A percentile compares a stretch with the other conserved stretches of the same genome.
These are phyloP conservation scores for Camellia lanceoleosa DNA, from an alignment of 148 eudicot genomes.

Conservation along the genomic window DNA sequence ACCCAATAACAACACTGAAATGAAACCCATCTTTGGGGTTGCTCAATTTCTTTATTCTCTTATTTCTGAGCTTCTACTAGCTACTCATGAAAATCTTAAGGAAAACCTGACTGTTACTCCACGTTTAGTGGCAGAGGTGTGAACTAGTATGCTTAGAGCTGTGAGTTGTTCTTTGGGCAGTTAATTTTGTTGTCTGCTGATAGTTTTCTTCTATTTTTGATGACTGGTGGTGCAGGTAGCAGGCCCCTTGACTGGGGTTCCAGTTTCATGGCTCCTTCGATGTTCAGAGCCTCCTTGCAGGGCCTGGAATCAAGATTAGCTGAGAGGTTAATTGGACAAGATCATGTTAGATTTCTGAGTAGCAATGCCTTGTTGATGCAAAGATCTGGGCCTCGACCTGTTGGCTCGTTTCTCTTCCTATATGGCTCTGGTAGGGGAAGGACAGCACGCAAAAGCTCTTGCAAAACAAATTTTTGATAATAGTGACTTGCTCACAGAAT, in stretches of 20 bases:
- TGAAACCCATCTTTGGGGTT: not conserved
- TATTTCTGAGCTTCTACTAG: not conserved
- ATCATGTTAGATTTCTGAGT: not conserved
- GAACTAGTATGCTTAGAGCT: not conserved
- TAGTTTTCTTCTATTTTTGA: not conserved
- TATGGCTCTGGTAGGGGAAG: not conserved
- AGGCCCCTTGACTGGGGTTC: conserved; percentile 6
- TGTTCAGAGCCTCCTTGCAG: not conserved
- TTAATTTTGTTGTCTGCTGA: not conserved
- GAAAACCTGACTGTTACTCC: not conserved
- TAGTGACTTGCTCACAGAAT: not conserved
- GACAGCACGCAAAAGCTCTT: not conserved
- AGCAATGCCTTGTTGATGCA: not conserved
- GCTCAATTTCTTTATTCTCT: not conserved
- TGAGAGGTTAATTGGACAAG: not conserved
- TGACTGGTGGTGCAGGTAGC: not conserved
- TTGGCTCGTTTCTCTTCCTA: conserved; percentile 5
- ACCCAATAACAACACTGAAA: not conserved
- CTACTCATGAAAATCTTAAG: not conserved
- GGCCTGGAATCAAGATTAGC: conserved; percentile 2
- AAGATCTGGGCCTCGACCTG: not conserved
- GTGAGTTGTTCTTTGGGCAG: not conserved
- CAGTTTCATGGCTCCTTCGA: not conserved
- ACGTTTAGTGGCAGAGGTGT: not conserved
- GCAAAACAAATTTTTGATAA: not conserved